A percentile compares a stretch with the other conserved stretches of the same genome.
Conservation (phyloP, 148 eudicot genomes). For the Nepenthes gracilis region DNA sequence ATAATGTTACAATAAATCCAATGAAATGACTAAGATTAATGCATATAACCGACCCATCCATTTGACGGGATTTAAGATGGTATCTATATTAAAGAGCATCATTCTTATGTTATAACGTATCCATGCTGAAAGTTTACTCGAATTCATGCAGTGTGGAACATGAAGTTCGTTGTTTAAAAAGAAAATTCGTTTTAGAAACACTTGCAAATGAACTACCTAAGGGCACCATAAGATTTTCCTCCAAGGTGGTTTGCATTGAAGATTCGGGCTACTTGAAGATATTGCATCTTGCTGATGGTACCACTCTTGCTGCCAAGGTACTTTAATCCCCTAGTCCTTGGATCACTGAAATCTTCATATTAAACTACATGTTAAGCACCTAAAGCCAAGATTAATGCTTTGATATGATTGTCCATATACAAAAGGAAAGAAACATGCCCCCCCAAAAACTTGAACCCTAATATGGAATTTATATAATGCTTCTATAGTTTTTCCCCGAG, state of each 20-base stretch:
- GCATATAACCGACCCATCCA: too few relatives aligned
- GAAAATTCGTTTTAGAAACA: constrained; percentile 23
- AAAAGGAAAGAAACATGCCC: too few relatives aligned
- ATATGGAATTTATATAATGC: background rate
- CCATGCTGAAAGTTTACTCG: too few relatives aligned
- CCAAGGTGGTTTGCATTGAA: constrained; percentile 30
- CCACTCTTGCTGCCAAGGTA: constrained; percentile 16
- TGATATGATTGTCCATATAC: background rate
- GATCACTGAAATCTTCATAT: too few relatives aligned
- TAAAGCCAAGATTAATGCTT: background rate
- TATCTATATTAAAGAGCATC: too few relatives aligned
- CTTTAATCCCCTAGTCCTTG: background rate
- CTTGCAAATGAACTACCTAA: constrained; percentile 28
- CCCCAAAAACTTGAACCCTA: background rate
- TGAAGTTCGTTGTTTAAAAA: constrained; percentile 18
- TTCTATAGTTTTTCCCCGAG: background rate
- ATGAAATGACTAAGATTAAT: too few relatives aligned
- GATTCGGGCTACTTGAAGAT: constrained; percentile 17
- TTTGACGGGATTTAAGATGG: too few relatives aligned
- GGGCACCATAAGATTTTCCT: constrained; percentile 28
- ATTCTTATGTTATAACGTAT: too few relatives aligned
- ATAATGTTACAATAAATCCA: too few relatives aligned
- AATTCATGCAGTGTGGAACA: background rate
- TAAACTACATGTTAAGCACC: too few relatives aligned
- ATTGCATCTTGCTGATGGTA: constrained; percentile 32